A percentile compares a stretch with the other conserved stretches of the same genome.
These are phyloP conservation scores for Moniliophthora roreri DNA, from an alignment of 1,284 basidiomycete species.

Conservation along the genomic window DNA sequence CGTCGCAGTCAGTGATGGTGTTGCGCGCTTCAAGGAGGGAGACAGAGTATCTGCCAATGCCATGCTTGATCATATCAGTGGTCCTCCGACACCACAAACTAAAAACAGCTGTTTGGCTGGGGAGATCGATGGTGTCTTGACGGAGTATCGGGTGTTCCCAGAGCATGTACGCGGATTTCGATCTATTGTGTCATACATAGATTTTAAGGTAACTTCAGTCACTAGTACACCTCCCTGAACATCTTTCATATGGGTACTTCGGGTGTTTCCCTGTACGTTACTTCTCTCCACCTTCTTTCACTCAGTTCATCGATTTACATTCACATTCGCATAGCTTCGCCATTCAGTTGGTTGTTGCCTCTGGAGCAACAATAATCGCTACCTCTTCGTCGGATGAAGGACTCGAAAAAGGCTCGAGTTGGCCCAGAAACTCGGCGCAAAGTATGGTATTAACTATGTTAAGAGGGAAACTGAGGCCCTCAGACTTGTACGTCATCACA, in stretches of 20 bases:
- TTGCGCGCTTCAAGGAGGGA: too few relatives aligned
- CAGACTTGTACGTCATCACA: not conserved
- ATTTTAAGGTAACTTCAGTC: conserved; percentile 22
- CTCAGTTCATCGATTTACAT: not conserved
- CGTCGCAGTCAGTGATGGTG: too few relatives aligned
- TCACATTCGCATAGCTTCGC: conserved; percentile 28
- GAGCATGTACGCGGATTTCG: too few relatives aligned
- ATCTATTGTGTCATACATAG: too few relatives aligned
- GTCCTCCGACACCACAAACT: too few relatives aligned
- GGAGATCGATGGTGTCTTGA: too few relatives aligned
- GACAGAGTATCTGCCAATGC: too few relatives aligned
- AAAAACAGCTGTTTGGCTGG: too few relatives aligned
- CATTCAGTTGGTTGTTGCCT: conserved; percentile 43
- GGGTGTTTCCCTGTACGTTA: conserved; percentile 42
- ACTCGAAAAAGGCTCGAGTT: conserved; percentile 44
- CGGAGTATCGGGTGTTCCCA: too few relatives aligned
- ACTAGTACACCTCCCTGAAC: conserved; percentile 40
- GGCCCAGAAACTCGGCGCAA: conserved; percentile 36
- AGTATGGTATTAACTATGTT: conserved; percentile 47
- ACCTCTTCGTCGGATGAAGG: conserved; percentile 52
- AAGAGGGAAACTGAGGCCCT: conserved; percentile 43
- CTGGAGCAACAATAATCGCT: conserved; percentile 47
- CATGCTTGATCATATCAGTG: too few relatives aligned
- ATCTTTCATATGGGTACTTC: conserved; percentile 48
- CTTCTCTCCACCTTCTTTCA: not conserved